Percentiles rank a stretch among this genome's conserved stretches.
Evolutionary conservation across 2,329 filamentous ascomycete species (phyloP).

Genomic region (Apiospora koreana): DNA sequence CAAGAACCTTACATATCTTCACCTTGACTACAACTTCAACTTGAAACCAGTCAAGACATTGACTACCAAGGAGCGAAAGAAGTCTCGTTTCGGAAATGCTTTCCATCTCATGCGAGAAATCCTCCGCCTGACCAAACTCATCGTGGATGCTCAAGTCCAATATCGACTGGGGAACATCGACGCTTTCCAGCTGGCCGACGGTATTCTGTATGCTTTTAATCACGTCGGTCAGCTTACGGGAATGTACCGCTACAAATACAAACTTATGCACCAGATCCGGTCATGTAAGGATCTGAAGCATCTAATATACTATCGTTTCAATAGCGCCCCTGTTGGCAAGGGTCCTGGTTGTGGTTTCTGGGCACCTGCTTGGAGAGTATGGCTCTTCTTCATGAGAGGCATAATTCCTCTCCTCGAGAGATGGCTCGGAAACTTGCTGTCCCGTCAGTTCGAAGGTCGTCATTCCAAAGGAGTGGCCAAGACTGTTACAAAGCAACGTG

Average conservation of each 20-base stretch:
- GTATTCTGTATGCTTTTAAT: constrained; percentile 99
- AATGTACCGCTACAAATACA: constrained; percentile 99
- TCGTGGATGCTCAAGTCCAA: constrained; percentile 97
- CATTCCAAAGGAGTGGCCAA: constrained; percentile 99
- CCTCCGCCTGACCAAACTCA: constrained; percentile 90
- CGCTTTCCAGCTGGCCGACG: constrained; percentile 96
- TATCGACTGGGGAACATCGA: constrained; percentile 98
- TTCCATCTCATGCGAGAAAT: constrained; percentile 99
- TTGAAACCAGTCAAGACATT: constrained; percentile 98
- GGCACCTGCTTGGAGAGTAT: constrained; percentile 97
- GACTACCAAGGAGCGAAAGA: constrained; percentile 98
- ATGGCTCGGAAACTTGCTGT: constrained; percentile 96
- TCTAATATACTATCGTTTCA: constrained; percentile 98
- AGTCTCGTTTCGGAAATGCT: constrained; percentile 97
- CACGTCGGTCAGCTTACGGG: constrained; percentile 97
- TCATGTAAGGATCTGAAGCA: constrained; percentile 99
- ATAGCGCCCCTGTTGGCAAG: constrained; percentile 94
- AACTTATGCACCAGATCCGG: constrained; percentile 99
- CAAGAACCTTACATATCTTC: constrained; percentile 97
- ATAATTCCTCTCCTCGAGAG: constrained; percentile 95
- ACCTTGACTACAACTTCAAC: constrained; percentile 99
- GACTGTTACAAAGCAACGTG: constrained; percentile 98
- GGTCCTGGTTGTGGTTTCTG: constrained; percentile 98
- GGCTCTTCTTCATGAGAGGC: constrained; percentile 98
- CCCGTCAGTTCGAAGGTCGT: constrained; percentile 95